Conservation (phyloP, 2,329 filamentous ascomycete species). For the Onygenales sp. region DNA sequence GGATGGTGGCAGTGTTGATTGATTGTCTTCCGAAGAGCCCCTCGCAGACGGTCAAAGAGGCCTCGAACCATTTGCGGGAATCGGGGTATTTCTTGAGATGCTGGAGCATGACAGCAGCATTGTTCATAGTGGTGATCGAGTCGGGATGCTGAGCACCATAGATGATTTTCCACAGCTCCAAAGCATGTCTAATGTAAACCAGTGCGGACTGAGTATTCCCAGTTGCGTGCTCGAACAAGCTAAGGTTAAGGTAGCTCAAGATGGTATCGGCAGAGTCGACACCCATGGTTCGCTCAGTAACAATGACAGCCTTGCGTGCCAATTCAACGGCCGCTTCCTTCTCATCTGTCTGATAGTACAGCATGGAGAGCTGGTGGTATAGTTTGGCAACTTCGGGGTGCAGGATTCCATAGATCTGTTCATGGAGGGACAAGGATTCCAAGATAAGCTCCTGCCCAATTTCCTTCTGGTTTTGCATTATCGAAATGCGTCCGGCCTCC, state of each 20-base stretch:
- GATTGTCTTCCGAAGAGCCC: conserved; percentile 80
- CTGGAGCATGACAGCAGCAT: conserved; percentile 96
- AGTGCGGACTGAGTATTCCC: conserved; percentile 86
- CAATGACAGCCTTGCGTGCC: conserved; percentile 91
- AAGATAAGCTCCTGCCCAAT: conserved; percentile 89
- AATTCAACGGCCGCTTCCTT: conserved; percentile 93
- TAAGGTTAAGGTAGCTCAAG: conserved; percentile 90
- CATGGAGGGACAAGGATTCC: conserved; percentile 91
- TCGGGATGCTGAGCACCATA: conserved; percentile 91
- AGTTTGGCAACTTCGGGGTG: conserved; percentile 93
- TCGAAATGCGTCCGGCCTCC: conserved; percentile 91
- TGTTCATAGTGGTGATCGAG: conserved; percentile 97
- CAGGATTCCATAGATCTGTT: conserved; percentile 96
- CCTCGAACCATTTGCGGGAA: conserved; percentile 93
- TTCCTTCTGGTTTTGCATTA: conserved; percentile 89
- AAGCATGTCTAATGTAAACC: conserved; percentile 79
- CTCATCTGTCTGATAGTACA: conserved; percentile 97
- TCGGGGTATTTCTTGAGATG: conserved; percentile 89
- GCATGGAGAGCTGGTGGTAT: conserved; percentile 89
- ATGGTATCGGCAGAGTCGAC: conserved; percentile 91
- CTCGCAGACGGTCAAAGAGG: conserved; percentile 80
- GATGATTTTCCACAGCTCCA: conserved; percentile 94
- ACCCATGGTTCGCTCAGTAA: conserved; percentile 87
- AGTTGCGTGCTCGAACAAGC: conserved; percentile 82
- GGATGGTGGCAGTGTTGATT: conserved; percentile 84